Conservation (phyloP, 2,329 filamentous ascomycete genomes). For the Cladosporium velox region DNA sequence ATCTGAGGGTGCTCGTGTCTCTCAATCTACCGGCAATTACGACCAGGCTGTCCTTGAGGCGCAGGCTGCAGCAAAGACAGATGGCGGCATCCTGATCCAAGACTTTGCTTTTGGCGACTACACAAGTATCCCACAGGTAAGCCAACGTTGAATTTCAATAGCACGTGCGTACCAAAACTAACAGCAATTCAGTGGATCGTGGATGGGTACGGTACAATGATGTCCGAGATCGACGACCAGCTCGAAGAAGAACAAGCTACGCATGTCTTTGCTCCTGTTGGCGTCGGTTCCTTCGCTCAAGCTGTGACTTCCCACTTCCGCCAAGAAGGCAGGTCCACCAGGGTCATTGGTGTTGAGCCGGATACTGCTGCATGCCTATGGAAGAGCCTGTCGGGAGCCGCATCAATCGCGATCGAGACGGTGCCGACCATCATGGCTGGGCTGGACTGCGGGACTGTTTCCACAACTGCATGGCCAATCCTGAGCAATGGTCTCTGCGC, state of each 20-base stretch:
- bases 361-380: constrained; percentile 62
- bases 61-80: constrained; percentile 43
- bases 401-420: constrained; percentile 54
- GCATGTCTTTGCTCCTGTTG: constrained; percentile 64
- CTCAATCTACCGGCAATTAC: constrained; percentile 58
- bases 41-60: constrained; percentile 61
- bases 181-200: constrained; percentile 4
- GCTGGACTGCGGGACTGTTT: constrained; percentile 70
- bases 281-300: constrained; percentile 70
- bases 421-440: constrained; percentile 69
- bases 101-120: constrained; percentile 69
- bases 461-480: constrained; percentile 62
- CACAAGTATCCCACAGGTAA: constrained; percentile 60
- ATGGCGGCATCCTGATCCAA: constrained; percentile 59
- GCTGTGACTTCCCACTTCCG: constrained; percentile 68
- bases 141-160: neutral
- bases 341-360: constrained; percentile 67
- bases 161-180: neutral
- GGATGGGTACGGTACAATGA: constrained; percentile 71
- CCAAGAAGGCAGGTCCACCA: constrained; percentile 27
- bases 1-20: constrained; percentile 62
- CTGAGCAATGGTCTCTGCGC: constrained; percentile 61
- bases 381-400: constrained; percentile 51
- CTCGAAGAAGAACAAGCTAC: constrained; percentile 47
- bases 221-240: constrained; percentile 66